phyloP scores from a whole-genome alignment of 192 early-diverging fungal species.

The Lobosporangium transversale region DNA sequence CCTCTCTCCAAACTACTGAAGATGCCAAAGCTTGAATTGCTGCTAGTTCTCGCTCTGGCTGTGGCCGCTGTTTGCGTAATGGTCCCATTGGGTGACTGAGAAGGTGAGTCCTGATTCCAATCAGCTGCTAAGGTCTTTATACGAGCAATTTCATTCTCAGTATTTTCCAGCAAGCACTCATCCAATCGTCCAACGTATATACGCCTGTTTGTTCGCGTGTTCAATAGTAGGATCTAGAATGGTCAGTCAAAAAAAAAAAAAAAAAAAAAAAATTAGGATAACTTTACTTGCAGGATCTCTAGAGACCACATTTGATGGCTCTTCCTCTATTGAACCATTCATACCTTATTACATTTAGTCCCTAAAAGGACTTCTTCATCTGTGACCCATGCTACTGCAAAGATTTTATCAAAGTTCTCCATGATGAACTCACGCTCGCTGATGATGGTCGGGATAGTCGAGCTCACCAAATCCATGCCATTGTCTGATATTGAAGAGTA shows the following conservation, averaged over 20 bases:
- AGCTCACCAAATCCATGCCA: slow-evolving; percentile 16
- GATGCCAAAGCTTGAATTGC: neutral
- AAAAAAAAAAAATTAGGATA: neutral
- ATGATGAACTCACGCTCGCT: slow-evolving; percentile 30
- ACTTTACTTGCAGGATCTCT: too few relatives aligned
- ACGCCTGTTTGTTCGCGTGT: slow-evolving; percentile 20
- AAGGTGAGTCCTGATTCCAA: neutral
- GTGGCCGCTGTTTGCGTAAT: neutral
- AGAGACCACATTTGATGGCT: too few relatives aligned
- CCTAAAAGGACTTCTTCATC: slow-evolving; percentile 64
- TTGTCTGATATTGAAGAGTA: neutral
- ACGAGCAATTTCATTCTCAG: neutral
- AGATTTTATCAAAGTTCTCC: slow-evolving; percentile 64
- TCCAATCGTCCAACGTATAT: slow-evolving; percentile 16
- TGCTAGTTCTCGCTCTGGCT: neutral
- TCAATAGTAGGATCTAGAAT: slow-evolving; percentile 28
- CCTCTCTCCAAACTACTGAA: slow-evolving; percentile 23
- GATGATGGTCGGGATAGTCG: slow-evolving; percentile 30
- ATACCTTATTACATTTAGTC: slow-evolving; percentile 71
- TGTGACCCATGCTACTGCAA: slow-evolving; percentile 64
- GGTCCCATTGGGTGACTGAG: neutral
- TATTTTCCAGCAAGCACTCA: slow-evolving; percentile 9
- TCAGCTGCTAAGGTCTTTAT: neutral
- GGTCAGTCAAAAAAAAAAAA: neutral
- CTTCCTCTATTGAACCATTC: too few relatives aligned